Base-by-base conservation (phyloP, 805 yeast genomes). In the Candida vartiovaarae region DNA sequence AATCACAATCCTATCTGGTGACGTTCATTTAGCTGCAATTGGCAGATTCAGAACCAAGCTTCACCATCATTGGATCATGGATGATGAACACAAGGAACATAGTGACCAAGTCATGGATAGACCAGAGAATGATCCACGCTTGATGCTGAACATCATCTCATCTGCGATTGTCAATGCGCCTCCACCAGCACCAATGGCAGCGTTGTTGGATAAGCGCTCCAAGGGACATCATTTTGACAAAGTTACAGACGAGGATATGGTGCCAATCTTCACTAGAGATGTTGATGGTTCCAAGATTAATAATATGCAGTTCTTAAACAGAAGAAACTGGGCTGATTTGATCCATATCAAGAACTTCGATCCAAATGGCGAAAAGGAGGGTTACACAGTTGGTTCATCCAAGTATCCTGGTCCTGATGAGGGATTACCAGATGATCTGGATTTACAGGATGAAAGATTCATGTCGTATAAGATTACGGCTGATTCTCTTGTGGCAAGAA, bases 121-220 rank as follows among this genome's bases (percentile, higher is more conserved):
- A 30, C 90, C 95, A 0, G 81, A 80, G 50, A 61, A 68, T 34
- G 96, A 90, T 63, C 84, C 85, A 32, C 65, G 90, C 46, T 71
- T 85, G 50, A 82, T 90, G 60, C 75, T 86, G 62, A 91, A 91
- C 59, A 78, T 93, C 36, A 82, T 88, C 37, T 80, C 93, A 6
- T 86, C 96, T 15, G 98, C 98, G 3, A 88, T 91, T 45, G 80
- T 84, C 28, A 91, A 91, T 61, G 80, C 93, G 0, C 96, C 99
- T 9, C 98, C 98, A 2, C 96, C 97, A 2, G 77, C 80, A 58
- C 81, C 82, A 6, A 84, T 91, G 84, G 93, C 95, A 1, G 65
- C 67, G 5, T 67, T 91, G 50, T 66, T 91, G 52, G 74, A 84
- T 61, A 78, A 72, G 53, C 70, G 96, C 53, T 72, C 85, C 10